Conservation (phyloP, 208 protist genomes). For the Leishmania amazonensis region DNA sequence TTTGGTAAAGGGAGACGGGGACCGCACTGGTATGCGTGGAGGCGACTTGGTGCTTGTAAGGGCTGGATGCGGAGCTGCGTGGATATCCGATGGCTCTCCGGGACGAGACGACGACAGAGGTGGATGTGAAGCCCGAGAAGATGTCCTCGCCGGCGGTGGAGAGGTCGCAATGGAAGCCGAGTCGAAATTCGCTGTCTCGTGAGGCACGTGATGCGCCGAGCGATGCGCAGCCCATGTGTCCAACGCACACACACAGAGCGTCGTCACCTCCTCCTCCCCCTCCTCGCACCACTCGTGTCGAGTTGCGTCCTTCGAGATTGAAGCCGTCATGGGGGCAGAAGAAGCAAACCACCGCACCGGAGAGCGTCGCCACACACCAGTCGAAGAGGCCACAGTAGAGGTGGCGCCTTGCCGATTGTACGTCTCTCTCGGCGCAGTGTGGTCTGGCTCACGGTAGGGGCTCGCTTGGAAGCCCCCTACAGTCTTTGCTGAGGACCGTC, state of each 20-base stretch:
- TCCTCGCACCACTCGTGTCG: neutral
- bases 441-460: constrained; percentile 39
- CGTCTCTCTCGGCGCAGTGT: neutral
- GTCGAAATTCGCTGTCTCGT: too few species aligned
- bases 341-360: constrained; percentile 20
- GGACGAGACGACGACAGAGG: neutral
- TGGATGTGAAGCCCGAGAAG: neutral
- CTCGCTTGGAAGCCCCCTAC: neutral
- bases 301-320: neutral
- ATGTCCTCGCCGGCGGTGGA: neutral
- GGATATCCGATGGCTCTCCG: neutral
- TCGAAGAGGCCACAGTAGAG: neutral
- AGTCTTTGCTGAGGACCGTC: too few species aligned
- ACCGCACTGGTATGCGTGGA: constrained; percentile 9
- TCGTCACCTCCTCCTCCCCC: neutral
- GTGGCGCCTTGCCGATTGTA: constrained; percentile 44
- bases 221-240: constrained; percentile 16
- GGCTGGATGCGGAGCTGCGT: constrained; percentile 1
- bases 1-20: neutral
- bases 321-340: neutral
- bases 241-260: constrained; percentile 6
- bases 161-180: neutral
- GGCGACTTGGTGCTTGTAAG: constrained; percentile 15
- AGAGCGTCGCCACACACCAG: constrained; percentile 14
- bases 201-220: neutral